Conservation (phyloP, 2,329 filamentous ascomycete genomes). For the Daldinia sp. region DNA sequence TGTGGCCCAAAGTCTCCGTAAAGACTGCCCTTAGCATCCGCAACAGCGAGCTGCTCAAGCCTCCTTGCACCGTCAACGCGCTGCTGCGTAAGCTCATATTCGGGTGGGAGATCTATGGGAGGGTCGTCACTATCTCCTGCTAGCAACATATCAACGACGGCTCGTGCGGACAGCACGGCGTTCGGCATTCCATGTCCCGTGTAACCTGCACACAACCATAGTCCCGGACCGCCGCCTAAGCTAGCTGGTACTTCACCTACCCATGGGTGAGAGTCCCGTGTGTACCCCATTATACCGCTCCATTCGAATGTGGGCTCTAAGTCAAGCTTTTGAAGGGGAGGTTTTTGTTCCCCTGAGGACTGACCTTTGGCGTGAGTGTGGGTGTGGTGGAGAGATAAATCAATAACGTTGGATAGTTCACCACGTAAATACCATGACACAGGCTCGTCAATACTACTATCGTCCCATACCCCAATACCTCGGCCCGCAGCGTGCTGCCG, state of each 20-base stretch:
- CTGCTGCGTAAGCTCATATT: slow-evolving; percentile 52
- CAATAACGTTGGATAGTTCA: slow-evolving; percentile 53
- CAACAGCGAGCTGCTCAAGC: slow-evolving; percentile 23
- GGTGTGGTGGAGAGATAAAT: slow-evolving; percentile 45
- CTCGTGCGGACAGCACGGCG: slow-evolving; percentile 71
- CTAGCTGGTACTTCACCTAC: slow-evolving; percentile 70
- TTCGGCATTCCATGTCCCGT: slow-evolving; percentile 82
- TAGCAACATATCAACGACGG: slow-evolving; percentile 67
- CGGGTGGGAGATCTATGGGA: slow-evolving; percentile 55
- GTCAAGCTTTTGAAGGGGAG: slow-evolving; percentile 46
- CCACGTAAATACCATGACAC: slow-evolving; percentile 64
- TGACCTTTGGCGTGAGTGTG: slow-evolving; percentile 4
- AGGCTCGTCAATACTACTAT: slow-evolving; percentile 63
- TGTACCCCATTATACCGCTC: slow-evolving; percentile 84
- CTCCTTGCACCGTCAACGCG: slow-evolving; percentile 39
- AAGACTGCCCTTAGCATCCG: slow-evolving; percentile 36
- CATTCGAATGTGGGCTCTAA: slow-evolving; percentile 69
- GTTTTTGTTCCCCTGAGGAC: not conserved
- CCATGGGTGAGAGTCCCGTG: slow-evolving; percentile 72
- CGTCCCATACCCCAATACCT: slow-evolving; percentile 66
- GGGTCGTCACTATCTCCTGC: slow-evolving; percentile 47
- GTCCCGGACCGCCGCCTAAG: slow-evolving; percentile 54
- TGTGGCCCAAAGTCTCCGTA: slow-evolving; percentile 29
- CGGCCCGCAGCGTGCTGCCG: slow-evolving; percentile 62
- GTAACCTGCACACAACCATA: slow-evolving; percentile 66